A percentile compares a stretch with the other conserved stretches of the same genome.
Evolutionary conservation across 441 rosid species (phyloP).

Genomic region (Pelargonium australe): DNA sequence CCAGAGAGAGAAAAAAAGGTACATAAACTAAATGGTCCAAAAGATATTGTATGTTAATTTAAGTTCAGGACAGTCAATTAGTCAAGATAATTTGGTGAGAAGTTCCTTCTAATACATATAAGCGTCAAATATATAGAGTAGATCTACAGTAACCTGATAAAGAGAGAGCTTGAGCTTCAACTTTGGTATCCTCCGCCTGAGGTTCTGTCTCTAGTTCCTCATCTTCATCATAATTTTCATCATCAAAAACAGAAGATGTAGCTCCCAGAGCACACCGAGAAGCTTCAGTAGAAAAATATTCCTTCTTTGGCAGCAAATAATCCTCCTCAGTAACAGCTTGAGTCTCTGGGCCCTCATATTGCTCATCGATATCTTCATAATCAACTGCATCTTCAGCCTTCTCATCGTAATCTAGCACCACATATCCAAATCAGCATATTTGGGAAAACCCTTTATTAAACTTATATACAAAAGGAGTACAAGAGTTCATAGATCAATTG

Average conservation of each 20-base stretch:
- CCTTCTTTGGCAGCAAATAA: slow-evolving; percentile 65
- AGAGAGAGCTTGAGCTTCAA: slow-evolving; percentile 29
- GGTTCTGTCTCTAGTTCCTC: slow-evolving; percentile 60
- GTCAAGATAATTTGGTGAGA: slow-evolving; percentile 5
- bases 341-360: slow-evolving; percentile 88
- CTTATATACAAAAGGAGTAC: no score
- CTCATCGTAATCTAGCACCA: slow-evolving; percentile 66
- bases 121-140: slow-evolving; percentile 1
- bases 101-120: background rate
- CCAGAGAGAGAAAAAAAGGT: background rate
- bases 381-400: slow-evolving; percentile 96
- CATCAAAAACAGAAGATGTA: slow-evolving; percentile 49
- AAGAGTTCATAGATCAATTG: no score
- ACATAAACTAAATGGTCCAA: no score
- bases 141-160: slow-evolving; percentile 35
- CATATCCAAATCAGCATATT: slow-evolving; percentile 31
- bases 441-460: background rate
- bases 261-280: slow-evolving; percentile 40
- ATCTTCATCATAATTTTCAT: slow-evolving; percentile 94
- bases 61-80: background rate
- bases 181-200: slow-evolving; percentile 33
- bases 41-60: background rate
- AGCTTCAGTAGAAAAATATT: slow-evolving; percentile 52
- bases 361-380: slow-evolving; percentile 94
- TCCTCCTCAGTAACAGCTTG: slow-evolving; percentile 80